Percentiles rank a stretch among this genome's conserved stretches.
phyloP scores from a whole-genome alignment of 2,329 filamentous ascomycete species.

The Colletotrichum chrysophilum region DNA sequence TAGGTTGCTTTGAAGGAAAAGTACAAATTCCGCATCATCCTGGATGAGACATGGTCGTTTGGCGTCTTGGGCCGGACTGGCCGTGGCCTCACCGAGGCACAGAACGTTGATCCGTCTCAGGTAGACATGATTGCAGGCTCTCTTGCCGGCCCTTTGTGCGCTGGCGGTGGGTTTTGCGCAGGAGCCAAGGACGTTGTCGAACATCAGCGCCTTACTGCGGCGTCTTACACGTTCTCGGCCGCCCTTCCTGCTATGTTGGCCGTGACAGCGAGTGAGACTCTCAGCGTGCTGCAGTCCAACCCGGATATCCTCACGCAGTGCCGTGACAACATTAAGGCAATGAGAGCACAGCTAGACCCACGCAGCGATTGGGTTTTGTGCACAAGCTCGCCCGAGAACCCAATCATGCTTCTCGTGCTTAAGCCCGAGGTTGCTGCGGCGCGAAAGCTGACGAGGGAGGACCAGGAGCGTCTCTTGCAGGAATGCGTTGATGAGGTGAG shows the following conservation, averaged over 20 bases:
- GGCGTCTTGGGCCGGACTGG: constrained; percentile 92
- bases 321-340: constrained; percentile 84
- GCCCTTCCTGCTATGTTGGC: constrained; percentile 92
- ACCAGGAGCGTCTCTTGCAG: constrained; percentile 85
- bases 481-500: constrained; percentile 96
- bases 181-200: constrained; percentile 90
- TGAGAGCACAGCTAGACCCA: constrained; percentile 88
- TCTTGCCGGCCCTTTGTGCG: constrained; percentile 86
- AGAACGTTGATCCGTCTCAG: constrained; percentile 91
- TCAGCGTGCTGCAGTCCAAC: constrained; percentile 84
- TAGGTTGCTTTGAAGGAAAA: constrained; percentile 84
- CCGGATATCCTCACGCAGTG: constrained; percentile 81
- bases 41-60: constrained; percentile 98
- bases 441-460: constrained; percentile 70
- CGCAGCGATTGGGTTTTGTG: constrained; percentile 92
- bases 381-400: constrained; percentile 83
- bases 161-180: constrained; percentile 94
- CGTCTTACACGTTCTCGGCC: constrained; percentile 94
- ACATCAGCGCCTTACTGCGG: constrained; percentile 92
- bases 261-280: constrained; percentile 92
- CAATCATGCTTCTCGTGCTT: constrained; percentile 81
- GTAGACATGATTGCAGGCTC: constrained; percentile 98
- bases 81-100: constrained; percentile 90
- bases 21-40: constrained; percentile 97
- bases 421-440: constrained; percentile 82